phyloP scores from a whole-genome alignment of 2,329 filamentous ascomycete genomes.

The Cordyceps fumosorosea region DNA sequence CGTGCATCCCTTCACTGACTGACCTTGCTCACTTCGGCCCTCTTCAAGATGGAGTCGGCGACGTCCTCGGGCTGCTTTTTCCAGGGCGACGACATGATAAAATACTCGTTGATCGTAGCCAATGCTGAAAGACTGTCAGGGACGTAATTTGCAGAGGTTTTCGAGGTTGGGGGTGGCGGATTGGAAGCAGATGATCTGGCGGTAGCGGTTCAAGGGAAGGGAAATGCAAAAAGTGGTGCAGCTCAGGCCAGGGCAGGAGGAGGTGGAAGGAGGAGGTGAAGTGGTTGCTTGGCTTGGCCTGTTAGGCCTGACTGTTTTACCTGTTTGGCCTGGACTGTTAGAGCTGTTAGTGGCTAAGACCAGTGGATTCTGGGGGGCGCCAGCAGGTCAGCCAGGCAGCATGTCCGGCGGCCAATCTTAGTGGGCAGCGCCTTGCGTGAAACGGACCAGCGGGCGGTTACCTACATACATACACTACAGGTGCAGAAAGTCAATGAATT shows the following conservation, averaged over 20 bases:
- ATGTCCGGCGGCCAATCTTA: background rate
- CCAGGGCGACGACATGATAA: conserved; percentile 53
- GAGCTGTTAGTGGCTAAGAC: background rate
- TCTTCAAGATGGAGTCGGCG: conserved; percentile 62
- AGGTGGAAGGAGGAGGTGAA: conserved; percentile 1
- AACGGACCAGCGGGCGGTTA: background rate
- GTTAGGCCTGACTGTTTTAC: no score
- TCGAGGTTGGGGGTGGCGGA: background rate
- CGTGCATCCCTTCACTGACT: conserved; percentile 30
- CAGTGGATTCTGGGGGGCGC: background rate
- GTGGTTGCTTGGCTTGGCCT: background rate
- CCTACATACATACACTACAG: background rate
- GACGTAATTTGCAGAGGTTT: background rate
- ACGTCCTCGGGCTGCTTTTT: conserved; percentile 59
- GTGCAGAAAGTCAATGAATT: no score
- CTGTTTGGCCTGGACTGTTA: background rate
- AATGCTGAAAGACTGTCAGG: background rate
- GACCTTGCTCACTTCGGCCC: conserved; percentile 72
- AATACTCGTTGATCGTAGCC: background rate
- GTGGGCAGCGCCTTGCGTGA: background rate
- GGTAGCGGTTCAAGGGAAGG: conserved; percentile 6
- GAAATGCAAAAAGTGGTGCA: conserved; percentile 8
- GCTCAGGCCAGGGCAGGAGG: background rate
- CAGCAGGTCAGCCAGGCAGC: background rate
- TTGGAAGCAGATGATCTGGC: background rate